Conservation (phyloP, 2,329 filamentous ascomycete species). For the Ophiostoma fasciatum region DNA sequence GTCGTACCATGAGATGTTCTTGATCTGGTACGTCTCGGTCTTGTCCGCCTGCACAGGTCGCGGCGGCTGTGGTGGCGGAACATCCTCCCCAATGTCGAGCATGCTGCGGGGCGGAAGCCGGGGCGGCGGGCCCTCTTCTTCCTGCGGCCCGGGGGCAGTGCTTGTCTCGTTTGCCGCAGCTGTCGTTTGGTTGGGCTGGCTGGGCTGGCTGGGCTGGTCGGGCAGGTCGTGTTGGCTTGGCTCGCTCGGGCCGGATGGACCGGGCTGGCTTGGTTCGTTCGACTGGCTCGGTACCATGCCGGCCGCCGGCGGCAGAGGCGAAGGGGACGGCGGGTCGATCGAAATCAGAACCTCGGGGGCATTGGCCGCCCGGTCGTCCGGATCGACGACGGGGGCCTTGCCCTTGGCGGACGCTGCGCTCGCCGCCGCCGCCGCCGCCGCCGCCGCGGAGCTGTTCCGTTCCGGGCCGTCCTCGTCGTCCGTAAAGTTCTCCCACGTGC, state of each 20-base stretch:
- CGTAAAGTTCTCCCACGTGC: conserved; percentile 24
- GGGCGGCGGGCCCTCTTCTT: conserved; percentile 15
- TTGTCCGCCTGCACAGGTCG: conserved; percentile 29
- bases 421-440: not conserved
- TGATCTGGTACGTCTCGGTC: conserved; percentile 79
- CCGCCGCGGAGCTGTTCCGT: too few relatives aligned
- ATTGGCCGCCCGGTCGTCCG: conserved; percentile 2
- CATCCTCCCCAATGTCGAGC: conserved; percentile 12
- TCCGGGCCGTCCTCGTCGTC: conserved; percentile 12
- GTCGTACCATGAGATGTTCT: conserved; percentile 79
- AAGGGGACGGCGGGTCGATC: conserved; percentile 5
- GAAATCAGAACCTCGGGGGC: conserved; percentile 7
- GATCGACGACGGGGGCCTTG: conserved; percentile 2
- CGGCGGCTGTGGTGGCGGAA: conserved; percentile 20
- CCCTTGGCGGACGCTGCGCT: not conserved
- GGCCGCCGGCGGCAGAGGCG: not conserved
- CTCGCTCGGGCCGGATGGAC: too few relatives aligned
- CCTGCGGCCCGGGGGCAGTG: too few relatives aligned
- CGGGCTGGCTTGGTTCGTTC: too few relatives aligned
- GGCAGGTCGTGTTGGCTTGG: too few relatives aligned
- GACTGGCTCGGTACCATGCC: too few relatives aligned
- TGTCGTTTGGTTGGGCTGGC: too few relatives aligned
- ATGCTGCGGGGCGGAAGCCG: conserved; percentile 12
- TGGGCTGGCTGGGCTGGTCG: too few relatives aligned
- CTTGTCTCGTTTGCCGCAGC: too few relatives aligned